A percentile compares a stretch with the other conserved stretches of the same genome.
phyloP scores from a whole-genome alignment of 2,329 filamentous ascomycete species.

The Chaetomium globosum region DNA sequence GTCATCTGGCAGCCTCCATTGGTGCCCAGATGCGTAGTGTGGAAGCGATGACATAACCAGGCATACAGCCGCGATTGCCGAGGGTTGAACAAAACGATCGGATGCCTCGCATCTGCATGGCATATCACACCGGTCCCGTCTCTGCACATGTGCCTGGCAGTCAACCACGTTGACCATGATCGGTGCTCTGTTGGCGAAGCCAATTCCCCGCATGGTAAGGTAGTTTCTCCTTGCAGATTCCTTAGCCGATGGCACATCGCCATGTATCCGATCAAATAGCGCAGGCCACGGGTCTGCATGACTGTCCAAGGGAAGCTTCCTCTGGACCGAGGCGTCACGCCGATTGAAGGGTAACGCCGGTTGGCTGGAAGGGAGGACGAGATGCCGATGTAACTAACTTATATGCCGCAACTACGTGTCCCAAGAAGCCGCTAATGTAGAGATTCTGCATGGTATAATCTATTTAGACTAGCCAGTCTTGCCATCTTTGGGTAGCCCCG shows the following conservation, averaged over 20 bases:
- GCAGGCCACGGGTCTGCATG: background rate
- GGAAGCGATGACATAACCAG: too few species aligned
- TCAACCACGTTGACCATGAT: background rate
- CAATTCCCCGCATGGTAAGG: background rate
- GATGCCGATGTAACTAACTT: background rate
- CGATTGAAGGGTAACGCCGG: constrained; percentile 1
- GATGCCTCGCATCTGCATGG: background rate
- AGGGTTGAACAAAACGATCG: background rate
- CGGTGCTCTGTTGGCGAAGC: background rate
- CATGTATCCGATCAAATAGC: background rate
- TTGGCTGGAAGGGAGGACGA: constrained; percentile 6
- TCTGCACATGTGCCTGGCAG: background rate
- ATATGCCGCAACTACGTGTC: constrained; percentile 5
- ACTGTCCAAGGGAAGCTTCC: background rate
- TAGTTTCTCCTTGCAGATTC: constrained; percentile 5
- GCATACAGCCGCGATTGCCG: background rate
- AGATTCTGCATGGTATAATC: background rate
- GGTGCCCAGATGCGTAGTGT: background rate
- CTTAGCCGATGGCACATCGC: background rate
- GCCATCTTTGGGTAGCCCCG: constrained; percentile 5
- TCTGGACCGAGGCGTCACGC: constrained; percentile 6
- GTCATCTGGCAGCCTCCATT: background rate
- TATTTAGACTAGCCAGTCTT: constrained; percentile 7
- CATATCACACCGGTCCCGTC: constrained; percentile 1
- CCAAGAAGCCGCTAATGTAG: constrained; percentile 6